These are phyloP conservation scores for Chytriomyces sp. DNA, from an alignment of 192 early-diverging fungal species.

Conservation along the genomic window DNA sequence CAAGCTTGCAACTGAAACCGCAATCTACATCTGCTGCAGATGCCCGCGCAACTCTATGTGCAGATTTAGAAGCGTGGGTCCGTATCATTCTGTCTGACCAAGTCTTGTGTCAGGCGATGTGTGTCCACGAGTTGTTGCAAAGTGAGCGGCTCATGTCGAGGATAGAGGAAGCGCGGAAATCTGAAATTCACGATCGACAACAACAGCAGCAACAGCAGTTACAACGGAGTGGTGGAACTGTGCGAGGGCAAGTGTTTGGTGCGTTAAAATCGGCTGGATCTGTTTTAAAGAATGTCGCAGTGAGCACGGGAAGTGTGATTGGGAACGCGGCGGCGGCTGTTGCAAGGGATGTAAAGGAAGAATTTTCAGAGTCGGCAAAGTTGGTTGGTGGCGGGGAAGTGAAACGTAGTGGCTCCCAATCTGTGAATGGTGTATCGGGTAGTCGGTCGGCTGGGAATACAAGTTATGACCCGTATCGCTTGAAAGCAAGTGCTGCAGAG, in stretches of 20 bases:
- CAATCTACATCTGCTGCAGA: background rate
- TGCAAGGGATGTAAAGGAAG: background rate
- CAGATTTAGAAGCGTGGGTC: constrained; percentile 39
- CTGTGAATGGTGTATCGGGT: background rate
- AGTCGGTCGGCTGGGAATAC: background rate
- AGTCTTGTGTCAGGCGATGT: background rate
- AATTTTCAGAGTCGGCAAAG: background rate
- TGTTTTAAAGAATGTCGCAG: constrained; percentile 39
- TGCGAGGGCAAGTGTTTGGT: constrained; percentile 34
- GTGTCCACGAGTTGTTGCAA: constrained; percentile 38
- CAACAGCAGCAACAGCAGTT: background rate
- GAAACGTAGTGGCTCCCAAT: background rate
- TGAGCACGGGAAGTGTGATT: constrained; percentile 29
- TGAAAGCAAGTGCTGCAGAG: background rate
- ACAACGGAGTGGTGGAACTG: background rate
- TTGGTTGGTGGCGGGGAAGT: background rate
- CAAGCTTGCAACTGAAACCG: background rate
- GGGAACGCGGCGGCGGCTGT: constrained; percentile 6
- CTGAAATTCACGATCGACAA: background rate
- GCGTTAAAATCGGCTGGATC: constrained; percentile 39
- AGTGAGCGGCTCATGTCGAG: constrained; percentile 31
- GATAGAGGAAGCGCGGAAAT: background rate
- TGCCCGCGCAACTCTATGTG: constrained; percentile 9
- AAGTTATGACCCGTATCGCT: background rate
- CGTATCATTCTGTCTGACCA: constrained; percentile 11